Percentiles rank a stretch among this genome's conserved stretches.
Conservation (phyloP, 352 stramenopile genomes). For the Blastocystis sp. region DNA sequence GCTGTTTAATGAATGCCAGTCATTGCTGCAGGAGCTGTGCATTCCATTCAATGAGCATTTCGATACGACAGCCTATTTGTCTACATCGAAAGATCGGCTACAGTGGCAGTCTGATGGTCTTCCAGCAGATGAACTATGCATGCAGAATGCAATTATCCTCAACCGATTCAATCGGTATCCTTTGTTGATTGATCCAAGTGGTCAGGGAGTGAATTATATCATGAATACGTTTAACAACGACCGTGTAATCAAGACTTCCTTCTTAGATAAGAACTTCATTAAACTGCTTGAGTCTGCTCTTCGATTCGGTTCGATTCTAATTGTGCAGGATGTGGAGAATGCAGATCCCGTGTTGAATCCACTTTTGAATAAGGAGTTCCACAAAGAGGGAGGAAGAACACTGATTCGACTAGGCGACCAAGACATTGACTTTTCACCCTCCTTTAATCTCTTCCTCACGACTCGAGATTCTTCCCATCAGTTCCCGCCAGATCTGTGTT, state of each 20-base stretch:
- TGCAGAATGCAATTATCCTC: slow-evolving; percentile 98
- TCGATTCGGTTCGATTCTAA: slow-evolving; percentile 93
- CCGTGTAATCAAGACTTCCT: slow-evolving; percentile 95
- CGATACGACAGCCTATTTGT: slow-evolving; percentile 90
- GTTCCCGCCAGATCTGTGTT: slow-evolving; percentile 96
- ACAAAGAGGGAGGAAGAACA: slow-evolving; percentile 92
- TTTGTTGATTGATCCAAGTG: slow-evolving; percentile 95
- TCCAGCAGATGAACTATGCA: slow-evolving; percentile 88
- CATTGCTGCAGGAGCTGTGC: slow-evolving; percentile 83
- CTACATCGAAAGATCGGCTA: slow-evolving; percentile 83
- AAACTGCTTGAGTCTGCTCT: slow-evolving; percentile 98
- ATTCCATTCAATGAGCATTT: slow-evolving; percentile 78
- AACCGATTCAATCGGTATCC: slow-evolving; percentile 91
- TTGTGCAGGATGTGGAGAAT: slow-evolving; percentile 98
- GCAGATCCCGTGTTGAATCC: slow-evolving; percentile 97
- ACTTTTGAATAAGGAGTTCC: slow-evolving; percentile 95
- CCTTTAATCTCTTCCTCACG: slow-evolving; percentile 96
- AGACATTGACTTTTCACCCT: slow-evolving; percentile 98
- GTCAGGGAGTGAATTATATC: slow-evolving; percentile 93
- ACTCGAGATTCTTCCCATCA: slow-evolving; percentile 91
- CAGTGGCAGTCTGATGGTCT: slow-evolving; percentile 85
- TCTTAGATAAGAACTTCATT: slow-evolving; percentile 91
- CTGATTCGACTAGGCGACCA: slow-evolving; percentile 93
- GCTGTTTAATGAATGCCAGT: slow-evolving; percentile 87
- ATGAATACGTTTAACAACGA: slow-evolving; percentile 85